phyloP scores from a whole-genome alignment of 1,284 basidiomycete species.

The Fomitopsis palustris region DNA sequence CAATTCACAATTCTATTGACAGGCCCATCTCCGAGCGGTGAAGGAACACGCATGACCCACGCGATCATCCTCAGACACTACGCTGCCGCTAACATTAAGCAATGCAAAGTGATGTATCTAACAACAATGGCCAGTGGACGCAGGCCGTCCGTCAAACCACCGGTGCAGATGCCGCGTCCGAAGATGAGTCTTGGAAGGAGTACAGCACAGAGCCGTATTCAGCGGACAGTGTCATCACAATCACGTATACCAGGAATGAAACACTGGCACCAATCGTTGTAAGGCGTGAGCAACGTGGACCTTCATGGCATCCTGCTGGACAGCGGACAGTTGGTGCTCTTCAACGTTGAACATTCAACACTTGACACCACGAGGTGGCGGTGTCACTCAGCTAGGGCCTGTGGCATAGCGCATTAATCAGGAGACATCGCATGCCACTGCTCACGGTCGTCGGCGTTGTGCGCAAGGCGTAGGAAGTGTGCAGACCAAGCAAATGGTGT shows the following conservation, averaged over 20 bases:
- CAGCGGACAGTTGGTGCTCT: no score
- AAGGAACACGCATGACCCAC: neutral
- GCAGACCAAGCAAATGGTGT: no score
- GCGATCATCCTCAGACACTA: neutral
- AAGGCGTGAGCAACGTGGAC: no score
- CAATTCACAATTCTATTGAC: neutral
- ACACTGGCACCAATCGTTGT: neutral
- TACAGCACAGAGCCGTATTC: neutral
- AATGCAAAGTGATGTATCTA: neutral
- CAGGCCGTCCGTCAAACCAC: neutral
- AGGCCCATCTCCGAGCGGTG: neutral
- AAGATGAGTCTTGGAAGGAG: neutral
- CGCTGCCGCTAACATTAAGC: neutral
- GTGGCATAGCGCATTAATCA: no score
- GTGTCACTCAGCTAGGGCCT: no score
- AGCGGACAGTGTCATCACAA: neutral
- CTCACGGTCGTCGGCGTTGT: no score
- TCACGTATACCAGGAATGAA: neutral
- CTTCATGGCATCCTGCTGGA: no score
- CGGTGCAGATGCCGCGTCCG: neutral
- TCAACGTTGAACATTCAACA: no score
- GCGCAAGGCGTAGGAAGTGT: no score
- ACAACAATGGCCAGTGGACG: neutral
- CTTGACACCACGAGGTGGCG: no score
- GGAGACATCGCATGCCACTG: no score